Evolutionary conservation across 768 basidiomycete genomes (phyloP), one percentile per base, ranked within the genome.

Genomic region (Pleurotus tuoliensis): DNA sequence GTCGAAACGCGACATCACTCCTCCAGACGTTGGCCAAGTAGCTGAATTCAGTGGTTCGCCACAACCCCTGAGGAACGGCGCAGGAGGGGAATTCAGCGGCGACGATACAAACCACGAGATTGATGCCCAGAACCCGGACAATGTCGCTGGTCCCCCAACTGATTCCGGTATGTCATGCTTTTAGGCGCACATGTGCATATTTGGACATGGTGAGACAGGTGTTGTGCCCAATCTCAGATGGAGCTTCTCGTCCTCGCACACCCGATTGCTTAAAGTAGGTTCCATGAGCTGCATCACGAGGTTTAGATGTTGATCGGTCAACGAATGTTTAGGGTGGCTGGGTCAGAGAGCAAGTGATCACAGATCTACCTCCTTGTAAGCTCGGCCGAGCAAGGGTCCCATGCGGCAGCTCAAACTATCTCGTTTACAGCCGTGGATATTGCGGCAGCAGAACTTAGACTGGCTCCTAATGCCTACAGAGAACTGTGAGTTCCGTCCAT

Each of bases 281-380:
- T 54, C 34, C 48, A 41, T 2, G 30, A 11, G 30, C 30, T 34
- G 11, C 30, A 11, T 34, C 30, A 34, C 30, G 11, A 34, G 11
- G 11, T 25, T 25, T 34, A 34, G 30, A 34, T 11, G 11, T 9
- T 34, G 30, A 34, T 34, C 9, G 30, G 30, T 11, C 2, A 34
- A 34, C 30, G 30, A 34, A 34, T 34, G 11, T 34, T 44, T 30
- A 60, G 60, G 60, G 60, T 9, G 60, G 60, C 30, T 59, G 58
- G 58, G 60, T 61, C 9, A 49, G 60, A 40, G 60, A 61, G 37
- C 60, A 61, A 48, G 52, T 45, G 12, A 58, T 61, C 8, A 59
- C 58, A 8, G 60, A 61, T 37, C 48, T 61, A 41, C 60, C 60
- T n/a, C 58, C 60, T 22, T 61, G 60, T 61, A 47, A 15, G 58